Conservation (phyloP, 164 flowering plant genomes). For the Liriodendron chinense region DNA sequence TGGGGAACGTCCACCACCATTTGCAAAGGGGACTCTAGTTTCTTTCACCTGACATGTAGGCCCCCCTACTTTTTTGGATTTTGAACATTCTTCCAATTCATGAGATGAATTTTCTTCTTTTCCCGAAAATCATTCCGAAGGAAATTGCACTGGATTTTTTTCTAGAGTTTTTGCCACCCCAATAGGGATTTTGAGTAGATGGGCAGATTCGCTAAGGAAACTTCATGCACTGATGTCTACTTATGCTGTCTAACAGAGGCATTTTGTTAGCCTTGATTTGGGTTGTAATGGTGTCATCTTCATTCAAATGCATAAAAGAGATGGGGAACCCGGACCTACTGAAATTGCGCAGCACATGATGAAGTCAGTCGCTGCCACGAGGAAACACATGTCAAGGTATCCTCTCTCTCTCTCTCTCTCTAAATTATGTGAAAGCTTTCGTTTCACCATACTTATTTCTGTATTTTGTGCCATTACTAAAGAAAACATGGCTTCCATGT, state of each 20-base stretch:
- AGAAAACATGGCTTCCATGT: not conserved
- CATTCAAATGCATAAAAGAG: slow-evolving; percentile 79
- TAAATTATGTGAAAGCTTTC: not conserved
- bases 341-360: slow-evolving; percentile 78
- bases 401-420: not conserved
- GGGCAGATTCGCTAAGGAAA: not conserved
- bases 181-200: too few relatives aligned
- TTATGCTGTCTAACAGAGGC: slow-evolving; percentile 58
- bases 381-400: slow-evolving; percentile 90
- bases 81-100: too few relatives aligned
- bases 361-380: slow-evolving; percentile 71
- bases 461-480: not conserved
- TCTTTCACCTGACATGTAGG: too few relatives aligned
- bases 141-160: too few relatives aligned
- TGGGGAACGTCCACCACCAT: too few relatives aligned
- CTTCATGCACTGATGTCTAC: slow-evolving; percentile 16
- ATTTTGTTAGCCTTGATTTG: slow-evolving; percentile 70
- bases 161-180: too few relatives aligned
- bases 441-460: not conserved
- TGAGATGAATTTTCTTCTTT: too few relatives aligned
- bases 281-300: slow-evolving; percentile 91
- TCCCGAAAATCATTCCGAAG: too few relatives aligned
- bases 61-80: too few relatives aligned
- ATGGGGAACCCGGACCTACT: slow-evolving; percentile 68
- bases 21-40: too few relatives aligned